These are phyloP conservation scores for Cyclaneusma minus DNA, from an alignment of 2,329 filamentous ascomycete species.

Conservation along the genomic window DNA sequence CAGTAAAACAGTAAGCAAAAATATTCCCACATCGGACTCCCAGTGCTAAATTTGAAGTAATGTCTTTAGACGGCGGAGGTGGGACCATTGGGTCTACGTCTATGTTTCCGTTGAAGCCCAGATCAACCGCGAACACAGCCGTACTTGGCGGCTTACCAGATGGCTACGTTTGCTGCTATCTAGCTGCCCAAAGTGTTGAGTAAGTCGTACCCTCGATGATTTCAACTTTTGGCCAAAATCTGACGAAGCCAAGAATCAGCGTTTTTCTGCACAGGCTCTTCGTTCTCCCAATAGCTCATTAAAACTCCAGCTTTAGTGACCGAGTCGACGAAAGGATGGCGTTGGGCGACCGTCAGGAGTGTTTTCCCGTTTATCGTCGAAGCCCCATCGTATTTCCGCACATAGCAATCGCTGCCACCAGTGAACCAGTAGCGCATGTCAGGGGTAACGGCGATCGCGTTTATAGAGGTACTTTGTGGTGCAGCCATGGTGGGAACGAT, in stretches of 20 bases:
- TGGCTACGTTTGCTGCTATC: too few relatives aligned
- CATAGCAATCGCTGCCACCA: slow-evolving; percentile 87
- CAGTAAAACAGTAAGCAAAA: too few relatives aligned
- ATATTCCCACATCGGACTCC: too few relatives aligned
- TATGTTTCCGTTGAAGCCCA: too few relatives aligned
- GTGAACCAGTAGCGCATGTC: slow-evolving; percentile 93
- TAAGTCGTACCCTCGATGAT: too few relatives aligned
- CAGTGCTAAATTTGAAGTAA: too few relatives aligned
- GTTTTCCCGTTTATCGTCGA: slow-evolving; percentile 92
- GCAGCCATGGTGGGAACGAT: slow-evolving; percentile 95
- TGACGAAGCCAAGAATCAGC: neutral
- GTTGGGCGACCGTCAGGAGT: slow-evolving; percentile 83
- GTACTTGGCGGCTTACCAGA: too few relatives aligned
- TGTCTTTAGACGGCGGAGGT: too few relatives aligned
- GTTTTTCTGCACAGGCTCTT: slow-evolving; percentile 46
- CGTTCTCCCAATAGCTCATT: slow-evolving; percentile 97
- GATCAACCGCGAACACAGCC: too few relatives aligned
- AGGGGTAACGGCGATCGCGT: slow-evolving; percentile 78
- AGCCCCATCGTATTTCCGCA: slow-evolving; percentile 90
- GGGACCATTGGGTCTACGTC: too few relatives aligned
- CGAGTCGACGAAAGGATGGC: slow-evolving; percentile 93
- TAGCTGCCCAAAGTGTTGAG: too few relatives aligned
- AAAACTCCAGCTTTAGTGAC: slow-evolving; percentile 90
- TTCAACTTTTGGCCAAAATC: too few relatives aligned
- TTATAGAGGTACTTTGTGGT: slow-evolving; percentile 89